These are phyloP conservation scores for Gillenia trifoliata DNA, from an alignment of 306 rosid species.

Conservation along the genomic window DNA sequence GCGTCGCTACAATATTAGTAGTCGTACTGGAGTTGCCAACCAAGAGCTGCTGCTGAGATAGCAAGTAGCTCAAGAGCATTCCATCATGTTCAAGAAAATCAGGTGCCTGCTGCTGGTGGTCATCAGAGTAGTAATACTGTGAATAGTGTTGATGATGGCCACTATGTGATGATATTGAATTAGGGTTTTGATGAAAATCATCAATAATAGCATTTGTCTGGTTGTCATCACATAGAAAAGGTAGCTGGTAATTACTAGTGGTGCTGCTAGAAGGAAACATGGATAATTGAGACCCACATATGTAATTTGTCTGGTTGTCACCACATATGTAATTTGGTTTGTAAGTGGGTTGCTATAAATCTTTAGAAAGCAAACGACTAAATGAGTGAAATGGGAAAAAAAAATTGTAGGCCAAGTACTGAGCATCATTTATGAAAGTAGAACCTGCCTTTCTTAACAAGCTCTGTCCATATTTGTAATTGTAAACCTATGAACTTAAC, in stretches of 20 bases:
- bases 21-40: background rate
- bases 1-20: background rate
- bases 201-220: background rate
- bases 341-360: constrained; percentile 3
- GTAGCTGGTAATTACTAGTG: background rate
- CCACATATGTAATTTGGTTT: no score
- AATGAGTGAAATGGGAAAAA: constrained; percentile 9
- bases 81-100: constrained; percentile 32
- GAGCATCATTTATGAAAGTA: background rate
- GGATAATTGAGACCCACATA: no score
- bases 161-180: background rate
- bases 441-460: background rate
- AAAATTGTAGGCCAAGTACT: background rate
- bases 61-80: constrained; percentile 28
- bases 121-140: background rate
- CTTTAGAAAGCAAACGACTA: background rate
- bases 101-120: background rate
- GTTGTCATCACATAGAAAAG: background rate
- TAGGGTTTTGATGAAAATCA: constrained; percentile 11
- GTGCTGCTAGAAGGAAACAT: constrained; percentile 27
- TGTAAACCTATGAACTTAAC: background rate
- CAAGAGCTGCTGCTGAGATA: constrained; percentile 35
- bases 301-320: no score
- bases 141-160: background rate
- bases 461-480: background rate